Evolutionary conservation across 495 filamentous ascomycete genomes (phyloP).

Genomic region (Talaromyces proteolyticus): DNA sequence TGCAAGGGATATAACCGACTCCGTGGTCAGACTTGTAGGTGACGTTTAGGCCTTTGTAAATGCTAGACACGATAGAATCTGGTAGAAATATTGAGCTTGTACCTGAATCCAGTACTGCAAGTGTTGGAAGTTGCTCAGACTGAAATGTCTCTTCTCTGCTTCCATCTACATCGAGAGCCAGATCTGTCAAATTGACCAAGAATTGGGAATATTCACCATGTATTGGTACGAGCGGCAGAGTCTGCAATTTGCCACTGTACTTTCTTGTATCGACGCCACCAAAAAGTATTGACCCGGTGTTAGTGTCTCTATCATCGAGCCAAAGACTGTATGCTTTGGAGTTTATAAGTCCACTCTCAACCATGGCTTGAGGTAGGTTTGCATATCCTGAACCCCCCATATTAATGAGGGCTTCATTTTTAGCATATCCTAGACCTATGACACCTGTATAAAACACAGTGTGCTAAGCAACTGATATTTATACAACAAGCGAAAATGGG

Average conservation of each 20-base stretch:
- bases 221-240: constrained; percentile 58
- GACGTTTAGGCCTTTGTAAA: constrained; percentile 55
- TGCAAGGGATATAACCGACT: constrained; percentile 58
- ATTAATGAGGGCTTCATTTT: constrained; percentile 74
- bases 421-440: constrained; percentile 68
- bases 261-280: constrained; percentile 74
- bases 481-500: background rate
- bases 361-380: constrained; percentile 65
- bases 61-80: constrained; percentile 44
- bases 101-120: constrained; percentile 73
- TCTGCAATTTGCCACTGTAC: constrained; percentile 56
- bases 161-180: constrained; percentile 35
- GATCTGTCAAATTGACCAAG: constrained; percentile 61
- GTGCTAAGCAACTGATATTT: background rate
- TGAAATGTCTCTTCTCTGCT: constrained; percentile 25
- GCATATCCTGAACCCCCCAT: constrained; percentile 52
- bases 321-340: constrained; percentile 62
- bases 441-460: constrained; percentile 18
- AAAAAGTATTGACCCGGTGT: constrained; percentile 69
- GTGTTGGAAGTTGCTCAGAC: constrained; percentile 38
- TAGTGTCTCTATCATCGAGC: constrained; percentile 37
- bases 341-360: constrained; percentile 54
- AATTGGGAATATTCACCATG: constrained; percentile 56
- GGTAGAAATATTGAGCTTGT: constrained; percentile 73
- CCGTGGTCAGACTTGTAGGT: constrained; percentile 40